Conservation (phyloP, 352 stramenopile species). For the Phytophthora multivora region DNA sequence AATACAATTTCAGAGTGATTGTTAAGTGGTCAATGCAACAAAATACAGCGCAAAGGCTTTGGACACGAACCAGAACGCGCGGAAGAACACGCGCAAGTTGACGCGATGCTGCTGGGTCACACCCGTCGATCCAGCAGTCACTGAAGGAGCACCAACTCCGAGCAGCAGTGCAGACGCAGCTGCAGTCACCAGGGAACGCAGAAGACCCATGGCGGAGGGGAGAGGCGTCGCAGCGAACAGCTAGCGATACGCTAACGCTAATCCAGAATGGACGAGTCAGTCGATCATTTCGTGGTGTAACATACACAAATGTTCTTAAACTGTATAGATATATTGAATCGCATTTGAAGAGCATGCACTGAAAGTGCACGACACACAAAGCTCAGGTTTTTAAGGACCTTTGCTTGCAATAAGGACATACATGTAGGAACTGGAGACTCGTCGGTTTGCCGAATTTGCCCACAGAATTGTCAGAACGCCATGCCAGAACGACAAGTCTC, state of each 20-base stretch:
- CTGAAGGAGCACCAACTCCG: conserved; percentile 12
- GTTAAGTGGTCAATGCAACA: conserved; percentile 1
- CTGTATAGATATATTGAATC: neutral
- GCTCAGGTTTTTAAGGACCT: neutral
- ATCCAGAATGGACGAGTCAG: conserved; percentile 7
- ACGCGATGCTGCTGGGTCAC: conserved; percentile 51
- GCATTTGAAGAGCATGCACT: neutral
- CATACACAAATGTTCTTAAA: neutral
- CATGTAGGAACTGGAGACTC: neutral
- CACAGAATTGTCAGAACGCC: neutral
- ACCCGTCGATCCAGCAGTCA: conserved; percentile 9
- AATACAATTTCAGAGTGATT: conserved; percentile 1
- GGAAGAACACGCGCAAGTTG: conserved; percentile 71
- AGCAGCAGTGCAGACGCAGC: conserved; percentile 31
- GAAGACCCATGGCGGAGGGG: conserved; percentile 24
- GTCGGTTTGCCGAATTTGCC: neutral
- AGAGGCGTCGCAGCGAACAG: conserved; percentile 14
- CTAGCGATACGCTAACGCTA: conserved; percentile 4
- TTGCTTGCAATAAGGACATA: neutral
- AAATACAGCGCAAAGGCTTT: neutral
- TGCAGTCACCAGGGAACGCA: conserved; percentile 23
- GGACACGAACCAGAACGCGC: conserved; percentile 68
- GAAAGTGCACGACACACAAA: too few relatives aligned
- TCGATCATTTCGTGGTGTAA: neutral
- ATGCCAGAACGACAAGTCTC: neutral